Base-by-base conservation (phyloP, 1,284 basidiomycete genomes). In the Melampsora larici-populina region DNA sequence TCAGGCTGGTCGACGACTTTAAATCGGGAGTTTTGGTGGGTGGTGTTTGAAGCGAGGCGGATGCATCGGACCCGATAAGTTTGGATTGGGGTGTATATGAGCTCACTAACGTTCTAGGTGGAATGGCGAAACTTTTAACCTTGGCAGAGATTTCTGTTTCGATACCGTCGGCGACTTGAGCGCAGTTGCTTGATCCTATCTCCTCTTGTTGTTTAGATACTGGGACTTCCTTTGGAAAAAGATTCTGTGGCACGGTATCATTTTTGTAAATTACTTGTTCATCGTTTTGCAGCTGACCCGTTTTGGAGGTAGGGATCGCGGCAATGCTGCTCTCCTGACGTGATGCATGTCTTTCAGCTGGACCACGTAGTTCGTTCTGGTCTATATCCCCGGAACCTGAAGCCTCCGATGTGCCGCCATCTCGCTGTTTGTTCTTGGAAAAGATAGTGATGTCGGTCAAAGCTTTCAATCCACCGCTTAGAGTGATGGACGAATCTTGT, bases 361-460 rank as follows among this genome's bases (percentile, higher is more conserved):
- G 24, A 65, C 43, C 17, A 6, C 24, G 4, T 36, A 46, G 58
- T 74, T 68, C 60, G 26, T 58, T 65, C n/a, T n/a, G n/a, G 24
- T 21, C 29, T 3, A 4, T 36, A 43, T 68, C 60, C 9, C 43
- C 18, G 21, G 65, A 5, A 55, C 40, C 63, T 0, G 86, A 84
- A 81, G 88, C 90, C 80, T 87, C 87, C 17, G 87, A 84, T 51
- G 55, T 67, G 31, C 49, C 55, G 2, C 3, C 62, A 26, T 63
- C 7, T 6, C 29, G 7, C 36, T 26, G 73, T 31, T 51, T 65
- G 40, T 66, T 63, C 73, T 86, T 86, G 79, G 88, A 85, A 87
- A 94, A 96, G 86, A 97, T 95, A 78, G 97, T 87, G 0, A 92
- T 91, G 79, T 97, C 93, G 82, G 92, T 92, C 62, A 90, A 86